Conservation (phyloP, 1,284 basidiomycete species). For the Waitea zeae region DNA sequence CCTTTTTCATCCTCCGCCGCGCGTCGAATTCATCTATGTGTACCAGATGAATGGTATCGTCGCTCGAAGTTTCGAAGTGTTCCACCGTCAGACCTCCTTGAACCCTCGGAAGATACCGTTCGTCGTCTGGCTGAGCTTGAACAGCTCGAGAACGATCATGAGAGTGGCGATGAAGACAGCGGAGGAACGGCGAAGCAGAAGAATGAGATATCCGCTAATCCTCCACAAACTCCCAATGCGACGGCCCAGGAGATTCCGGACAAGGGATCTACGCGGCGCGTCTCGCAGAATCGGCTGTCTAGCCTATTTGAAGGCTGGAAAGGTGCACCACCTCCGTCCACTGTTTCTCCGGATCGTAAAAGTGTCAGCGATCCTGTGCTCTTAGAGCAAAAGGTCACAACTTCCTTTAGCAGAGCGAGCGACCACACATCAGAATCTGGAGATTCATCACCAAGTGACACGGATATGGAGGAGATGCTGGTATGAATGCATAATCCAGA, state of each 20-base stretch:
- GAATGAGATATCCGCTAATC: too few relatives aligned
- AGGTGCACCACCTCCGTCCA: slow-evolving; percentile 18
- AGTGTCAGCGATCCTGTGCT: slow-evolving; percentile 53
- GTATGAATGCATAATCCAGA: too few relatives aligned
- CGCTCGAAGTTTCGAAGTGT: slow-evolving; percentile 41
- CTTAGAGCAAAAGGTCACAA: slow-evolving; percentile 23
- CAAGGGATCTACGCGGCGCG: slow-evolving; percentile 26
- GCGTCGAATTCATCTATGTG: slow-evolving; percentile 37
- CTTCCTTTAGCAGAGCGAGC: too few relatives aligned
- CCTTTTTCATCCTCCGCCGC: slow-evolving; percentile 21
- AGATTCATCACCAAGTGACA: too few relatives aligned
- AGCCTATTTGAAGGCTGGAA: slow-evolving; percentile 49
- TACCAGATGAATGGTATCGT: slow-evolving; percentile 69
- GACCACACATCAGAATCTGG: too few relatives aligned
- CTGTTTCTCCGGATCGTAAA: slow-evolving; percentile 24
- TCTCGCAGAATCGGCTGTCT: slow-evolving; percentile 43
- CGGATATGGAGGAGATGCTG: too few relatives aligned
- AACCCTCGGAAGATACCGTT: slow-evolving; percentile 33
- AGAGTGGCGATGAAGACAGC: slow-evolving; percentile 26
- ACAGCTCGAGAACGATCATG: slow-evolving; percentile 31
- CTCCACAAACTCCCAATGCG: too few relatives aligned
- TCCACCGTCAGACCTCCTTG: slow-evolving; percentile 23
- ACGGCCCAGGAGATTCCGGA: too few relatives aligned
- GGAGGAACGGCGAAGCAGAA: slow-evolving; percentile 49
- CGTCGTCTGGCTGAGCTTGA: slow-evolving; percentile 29